Evolutionary conservation across 2,329 filamentous ascomycete species (phyloP), one percentile per base, ranked within the genome.

Genomic region (Laburnicola sp.): DNA sequence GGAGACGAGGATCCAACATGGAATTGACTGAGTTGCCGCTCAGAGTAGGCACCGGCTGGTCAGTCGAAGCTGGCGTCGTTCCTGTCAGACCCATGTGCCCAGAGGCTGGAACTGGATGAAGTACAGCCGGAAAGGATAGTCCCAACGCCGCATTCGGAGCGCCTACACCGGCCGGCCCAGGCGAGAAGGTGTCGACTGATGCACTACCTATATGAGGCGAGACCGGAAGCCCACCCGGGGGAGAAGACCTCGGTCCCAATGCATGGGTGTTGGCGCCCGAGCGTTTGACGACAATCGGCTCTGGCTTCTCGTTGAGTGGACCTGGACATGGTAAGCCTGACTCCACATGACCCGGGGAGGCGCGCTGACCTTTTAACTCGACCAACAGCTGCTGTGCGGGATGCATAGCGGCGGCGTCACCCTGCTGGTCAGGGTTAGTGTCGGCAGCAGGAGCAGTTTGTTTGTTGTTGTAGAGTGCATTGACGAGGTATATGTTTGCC

Each of bases 401-500:
- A 45, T 45, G 43, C 43, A 45, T 45, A 25, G 22, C 25, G 23
- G 16, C 42, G 2, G 22, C 31, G 11, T 30, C n/a, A 16, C 16
- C 37, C 5, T 30, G 32, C 34, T 45, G 43, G 22, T 38, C 10
- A 8, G 8, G 43, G 25, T 36, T 30, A 26, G 7, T n/a, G 16
- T 22, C 22, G 16, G 25, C 8, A 37, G 34, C 34, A 4, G 34
- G 22, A 6, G n/a, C 30, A 22, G 22, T 45, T n/a, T 23, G 16
- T 6, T 37, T 45, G 43, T 45, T 23, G 2, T 37, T 4, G 22
- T 40, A 48, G n/a, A 41, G 28, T 28, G 38, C 38, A 28, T 40
- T 48, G 36, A 40, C 27, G n/a, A 48, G 45, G 21, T 41, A 41
- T 10, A 41, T 22, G 45, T 22, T 41, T 6, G 37, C 35, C 38